Percentiles rank a stretch among this genome's conserved stretches.
Evolutionary conservation across 2,329 filamentous ascomycete genomes (phyloP).

Genomic region (Lasiodiplodia theobromae): DNA sequence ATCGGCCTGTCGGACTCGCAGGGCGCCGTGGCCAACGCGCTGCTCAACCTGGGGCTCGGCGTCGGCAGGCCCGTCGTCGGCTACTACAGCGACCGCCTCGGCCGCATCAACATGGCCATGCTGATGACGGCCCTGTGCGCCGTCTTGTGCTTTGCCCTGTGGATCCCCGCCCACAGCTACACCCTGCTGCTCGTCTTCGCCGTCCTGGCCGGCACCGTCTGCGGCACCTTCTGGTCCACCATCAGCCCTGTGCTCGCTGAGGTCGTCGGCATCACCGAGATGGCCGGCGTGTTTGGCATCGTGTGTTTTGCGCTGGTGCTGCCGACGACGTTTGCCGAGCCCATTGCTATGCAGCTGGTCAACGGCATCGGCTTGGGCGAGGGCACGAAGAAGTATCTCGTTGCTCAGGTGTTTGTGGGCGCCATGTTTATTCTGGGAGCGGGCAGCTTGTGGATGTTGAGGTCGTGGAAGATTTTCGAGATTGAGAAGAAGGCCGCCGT

Average conservation of each 20-base stretch:
- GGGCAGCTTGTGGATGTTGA: constrained; percentile 14
- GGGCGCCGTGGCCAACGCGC: constrained; percentile 47
- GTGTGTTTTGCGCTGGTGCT: constrained; percentile 36
- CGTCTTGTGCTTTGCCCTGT: constrained; percentile 52
- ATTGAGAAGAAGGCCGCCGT: constrained; percentile 5
- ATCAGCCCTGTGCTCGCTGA: constrained; percentile 38
- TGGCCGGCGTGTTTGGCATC: constrained; percentile 38
- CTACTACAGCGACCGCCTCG: constrained; percentile 54
- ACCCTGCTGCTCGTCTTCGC: constrained; percentile 54
- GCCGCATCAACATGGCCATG: constrained; percentile 53
- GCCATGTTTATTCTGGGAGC: constrained; percentile 20
- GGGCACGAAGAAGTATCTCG: constrained; percentile 10
- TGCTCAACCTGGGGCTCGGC: constrained; percentile 58
- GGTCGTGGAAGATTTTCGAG: constrained; percentile 28
- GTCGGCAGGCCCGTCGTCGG: constrained; percentile 57
- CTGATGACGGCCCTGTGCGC: constrained; percentile 42
- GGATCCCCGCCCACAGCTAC: constrained; percentile 55
- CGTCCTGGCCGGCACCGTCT: constrained; percentile 52
- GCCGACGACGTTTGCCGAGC: constrained; percentile 38
- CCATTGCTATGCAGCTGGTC: constrained; percentile 37
- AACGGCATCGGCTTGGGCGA: constrained; percentile 31
- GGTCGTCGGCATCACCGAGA: constrained; percentile 36
- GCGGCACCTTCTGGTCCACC: constrained; percentile 57
- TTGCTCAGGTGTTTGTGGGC: constrained; percentile 22
- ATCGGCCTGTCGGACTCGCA: constrained; percentile 48